Evolutionary conservation across 495 filamentous ascomycete genomes (phyloP).

Genomic region (Lindgomyces ingoldianus): DNA sequence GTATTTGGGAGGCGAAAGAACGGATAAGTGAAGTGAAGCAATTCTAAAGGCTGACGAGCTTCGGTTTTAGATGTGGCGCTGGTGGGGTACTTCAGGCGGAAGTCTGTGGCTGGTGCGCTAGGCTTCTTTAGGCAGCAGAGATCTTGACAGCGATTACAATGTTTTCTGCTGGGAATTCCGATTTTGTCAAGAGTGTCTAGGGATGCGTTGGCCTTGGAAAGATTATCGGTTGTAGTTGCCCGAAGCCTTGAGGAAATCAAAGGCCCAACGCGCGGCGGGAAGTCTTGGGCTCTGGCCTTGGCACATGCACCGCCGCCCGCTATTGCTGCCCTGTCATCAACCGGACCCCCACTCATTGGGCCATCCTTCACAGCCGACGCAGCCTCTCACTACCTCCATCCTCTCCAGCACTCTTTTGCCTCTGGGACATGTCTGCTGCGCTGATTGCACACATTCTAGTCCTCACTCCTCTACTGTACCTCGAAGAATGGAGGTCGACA

Average conservation of each 20-base stretch:
- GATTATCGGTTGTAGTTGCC: too few relatives aligned
- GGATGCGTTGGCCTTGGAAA: too few relatives aligned
- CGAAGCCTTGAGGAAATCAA: too few relatives aligned
- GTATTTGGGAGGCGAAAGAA: background rate
- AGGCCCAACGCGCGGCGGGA: too few relatives aligned
- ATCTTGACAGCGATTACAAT: too few relatives aligned
- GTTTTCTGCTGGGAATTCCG: too few relatives aligned
- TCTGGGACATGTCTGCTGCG: conserved; percentile 5
- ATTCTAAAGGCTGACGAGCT: background rate
- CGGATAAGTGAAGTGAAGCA: background rate
- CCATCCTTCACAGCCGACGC: background rate
- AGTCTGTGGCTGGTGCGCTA: conserved; percentile 1
- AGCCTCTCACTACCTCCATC: background rate
- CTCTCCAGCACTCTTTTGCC: background rate
- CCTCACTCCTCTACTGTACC: background rate
- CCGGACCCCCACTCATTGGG: background rate
- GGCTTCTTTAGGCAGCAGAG: conserved; percentile 12
- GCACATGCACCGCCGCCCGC: too few relatives aligned
- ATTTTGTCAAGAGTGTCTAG: too few relatives aligned
- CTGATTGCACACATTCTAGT: background rate
- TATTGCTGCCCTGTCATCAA: background rate
- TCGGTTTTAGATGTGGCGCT: background rate
- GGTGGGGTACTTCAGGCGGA: background rate
- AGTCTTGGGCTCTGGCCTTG: background rate
- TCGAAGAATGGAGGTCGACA: conserved; percentile 50